phyloP scores from a whole-genome alignment of 768 basidiomycete species.

The Mycena haematopus region DNA sequence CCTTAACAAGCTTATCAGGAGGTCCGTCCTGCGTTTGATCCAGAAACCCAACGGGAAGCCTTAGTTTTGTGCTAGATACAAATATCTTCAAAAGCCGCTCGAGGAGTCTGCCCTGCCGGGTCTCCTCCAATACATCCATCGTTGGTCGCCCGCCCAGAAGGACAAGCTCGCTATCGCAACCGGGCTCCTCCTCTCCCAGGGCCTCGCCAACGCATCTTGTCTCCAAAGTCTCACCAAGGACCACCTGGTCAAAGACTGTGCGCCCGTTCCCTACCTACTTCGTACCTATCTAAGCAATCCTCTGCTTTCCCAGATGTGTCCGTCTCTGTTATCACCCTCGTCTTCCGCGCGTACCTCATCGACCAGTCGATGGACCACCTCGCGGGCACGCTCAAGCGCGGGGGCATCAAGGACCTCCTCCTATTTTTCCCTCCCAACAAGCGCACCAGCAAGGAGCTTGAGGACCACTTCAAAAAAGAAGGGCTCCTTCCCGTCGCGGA shows the following conservation, averaged over 20 bases:
- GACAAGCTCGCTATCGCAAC: constrained; percentile 85
- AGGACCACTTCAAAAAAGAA: constrained; percentile 86
- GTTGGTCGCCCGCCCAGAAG: constrained; percentile 78
- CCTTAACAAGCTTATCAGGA: constrained; percentile 93
- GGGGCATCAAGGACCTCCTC: constrained; percentile 84
- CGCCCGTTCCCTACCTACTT: constrained; percentile 13
- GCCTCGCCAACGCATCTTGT: constrained; percentile 78
- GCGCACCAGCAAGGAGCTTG: constrained; percentile 73
- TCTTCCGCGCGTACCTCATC: constrained; percentile 82
- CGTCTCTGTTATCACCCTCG: constrained; percentile 72
- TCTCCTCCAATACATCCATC: constrained; percentile 88
- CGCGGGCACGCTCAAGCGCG: constrained; percentile 78
- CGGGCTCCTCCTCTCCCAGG: constrained; percentile 85
- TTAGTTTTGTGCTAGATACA: constrained; percentile 68
- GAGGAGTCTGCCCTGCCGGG: constrained; percentile 84
- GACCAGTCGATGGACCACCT: constrained; percentile 93
- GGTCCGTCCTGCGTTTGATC: constrained; percentile 51
- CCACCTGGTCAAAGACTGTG: constrained; percentile 94
- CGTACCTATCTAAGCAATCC: neutral
- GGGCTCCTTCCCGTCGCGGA: constrained; percentile 83
- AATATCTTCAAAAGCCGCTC: constrained; percentile 97
- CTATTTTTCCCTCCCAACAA: constrained; percentile 88
- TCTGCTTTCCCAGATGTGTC: constrained; percentile 83
- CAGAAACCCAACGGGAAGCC: constrained; percentile 13
- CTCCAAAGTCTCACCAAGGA: constrained; percentile 88